Conservation (phyloP, 2,329 filamentous ascomycete genomes). For the Arachnomyces sp. region DNA sequence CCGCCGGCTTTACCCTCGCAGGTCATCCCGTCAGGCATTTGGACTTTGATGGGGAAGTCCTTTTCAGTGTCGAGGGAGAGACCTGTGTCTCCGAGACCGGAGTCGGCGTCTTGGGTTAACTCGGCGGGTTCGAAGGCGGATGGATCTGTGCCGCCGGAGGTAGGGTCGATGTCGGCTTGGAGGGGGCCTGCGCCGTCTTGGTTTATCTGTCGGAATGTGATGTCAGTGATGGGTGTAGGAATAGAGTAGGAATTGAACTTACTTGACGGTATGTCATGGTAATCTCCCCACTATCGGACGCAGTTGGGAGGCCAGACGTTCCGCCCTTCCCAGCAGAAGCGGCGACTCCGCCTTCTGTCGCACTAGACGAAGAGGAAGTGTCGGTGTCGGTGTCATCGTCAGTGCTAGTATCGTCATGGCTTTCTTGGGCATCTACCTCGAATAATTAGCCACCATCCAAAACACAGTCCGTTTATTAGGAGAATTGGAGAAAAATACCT, state of each 20-base stretch:
- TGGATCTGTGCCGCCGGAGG: constrained; percentile 55
- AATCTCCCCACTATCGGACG: constrained; percentile 52
- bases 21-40: constrained; percentile 62
- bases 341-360: constrained; percentile 49
- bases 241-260: constrained; percentile 1
- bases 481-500: too few relatives aligned
- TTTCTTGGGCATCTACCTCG: constrained; percentile 6
- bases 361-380: constrained; percentile 22
- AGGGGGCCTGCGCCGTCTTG: constrained; percentile 62
- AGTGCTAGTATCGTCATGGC: constrained; percentile 22
- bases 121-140: constrained; percentile 53
- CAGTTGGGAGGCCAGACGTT: constrained; percentile 52
- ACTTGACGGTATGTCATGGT: constrained; percentile 58
- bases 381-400: constrained; percentile 27
- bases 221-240: not conserved
- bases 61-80: constrained; percentile 53
- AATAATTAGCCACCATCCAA: too few relatives aligned
- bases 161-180: constrained; percentile 53
- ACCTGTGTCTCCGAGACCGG: constrained; percentile 50
- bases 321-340: constrained; percentile 50
- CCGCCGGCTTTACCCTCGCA: constrained; percentile 55
- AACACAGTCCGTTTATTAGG: too few relatives aligned
- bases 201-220: constrained; percentile 43
- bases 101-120: constrained; percentile 52
- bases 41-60: constrained; percentile 58